These are phyloP conservation scores for Leccinum variicolor DNA, from an alignment of 768 basidiomycete species.

Conservation along the genomic window DNA sequence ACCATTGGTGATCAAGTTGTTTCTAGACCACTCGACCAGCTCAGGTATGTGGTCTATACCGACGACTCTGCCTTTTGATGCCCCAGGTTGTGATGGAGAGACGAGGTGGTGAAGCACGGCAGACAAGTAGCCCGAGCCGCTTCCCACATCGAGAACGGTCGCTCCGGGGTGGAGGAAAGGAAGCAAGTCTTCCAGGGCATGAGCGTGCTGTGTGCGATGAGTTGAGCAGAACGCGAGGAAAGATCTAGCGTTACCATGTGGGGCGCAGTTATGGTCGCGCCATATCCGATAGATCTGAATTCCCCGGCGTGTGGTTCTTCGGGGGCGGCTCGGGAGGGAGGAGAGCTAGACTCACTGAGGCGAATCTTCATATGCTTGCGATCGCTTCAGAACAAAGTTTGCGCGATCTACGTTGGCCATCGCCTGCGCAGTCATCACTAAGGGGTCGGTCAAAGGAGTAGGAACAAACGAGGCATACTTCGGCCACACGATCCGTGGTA, in stretches of 20 bases:
- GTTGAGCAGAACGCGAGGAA: neutral
- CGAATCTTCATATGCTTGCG: conserved; percentile 71
- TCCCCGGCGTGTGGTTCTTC: neutral
- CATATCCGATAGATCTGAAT: conserved; percentile 67
- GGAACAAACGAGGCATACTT: conserved; percentile 38
- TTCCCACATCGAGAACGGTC: conserved; percentile 85
- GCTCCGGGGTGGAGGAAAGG: conserved; percentile 67
- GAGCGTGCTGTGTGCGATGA: conserved; percentile 63
- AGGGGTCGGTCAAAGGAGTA: neutral
- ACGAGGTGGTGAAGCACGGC: conserved; percentile 81
- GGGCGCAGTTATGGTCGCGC: conserved; percentile 93
- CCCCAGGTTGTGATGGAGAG: conserved; percentile 16
- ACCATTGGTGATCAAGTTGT: conserved; percentile 68
- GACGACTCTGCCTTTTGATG: conserved; percentile 56
- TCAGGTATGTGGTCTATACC: conserved; percentile 91
- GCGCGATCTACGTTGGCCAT: conserved; percentile 69
- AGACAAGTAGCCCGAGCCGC: conserved; percentile 83
- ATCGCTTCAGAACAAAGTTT: conserved; percentile 53
- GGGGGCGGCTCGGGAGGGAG: conserved; percentile 3
- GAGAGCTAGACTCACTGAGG: conserved; percentile 56
- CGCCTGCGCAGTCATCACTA: conserved; percentile 43
- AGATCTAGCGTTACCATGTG: conserved; percentile 70
- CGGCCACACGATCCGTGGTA: conserved; percentile 48
- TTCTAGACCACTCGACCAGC: conserved; percentile 65
- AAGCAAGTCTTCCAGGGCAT: conserved; percentile 76